Base-by-base conservation (phyloP, 305 asterid species). In the Fraxinus latifolia region DNA sequence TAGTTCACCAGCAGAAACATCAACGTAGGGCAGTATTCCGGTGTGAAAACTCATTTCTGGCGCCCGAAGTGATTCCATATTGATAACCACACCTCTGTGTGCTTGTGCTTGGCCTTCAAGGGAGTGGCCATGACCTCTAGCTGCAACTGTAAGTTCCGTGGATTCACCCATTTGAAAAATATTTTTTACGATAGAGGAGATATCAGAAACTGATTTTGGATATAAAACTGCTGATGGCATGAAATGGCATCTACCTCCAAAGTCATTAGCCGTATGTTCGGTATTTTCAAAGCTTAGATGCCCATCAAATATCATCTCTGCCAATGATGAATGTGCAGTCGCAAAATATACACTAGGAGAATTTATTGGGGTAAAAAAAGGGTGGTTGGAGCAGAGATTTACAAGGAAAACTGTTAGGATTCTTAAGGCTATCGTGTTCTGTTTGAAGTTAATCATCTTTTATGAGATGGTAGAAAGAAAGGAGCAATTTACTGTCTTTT, bases 111-210 rank as follows among this genome's bases (percentile, higher is more conserved):
- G 98, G 65, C 99, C 98, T 80, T 88, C 85, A 5, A 94, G 80
- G 7, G 98, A 94, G 89, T 96, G 98, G 23, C 93, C 97, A 15
- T 88, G 98, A 53, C 98, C 99, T 82, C 93, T 89, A 5, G 99
- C 98, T 0, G 96, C 97, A 3, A 96, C 84, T 0, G 98, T 91
- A 27, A 94, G 89, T 33, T 84, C 91, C 0, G 98, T 88, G 39
- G 74, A 81, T n/a, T 72, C 44, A 3, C 92, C 95, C 90, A 91
- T 60, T 53, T 88, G 87, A 34, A 33, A 91, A 50, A 90, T 68
- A 74, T 83, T 73, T 82, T 86, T 92, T 58, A 96, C 58, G n/a
- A 86, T 50, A 4, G 90, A 73, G 15, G 97, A 89, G 14, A 96
- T 81, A 77, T 96, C 99, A 0, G 94, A 86, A 68, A 94, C 93